Conservation (phyloP, 2,329 filamentous ascomycete species). For the Verticillium longisporum region DNA sequence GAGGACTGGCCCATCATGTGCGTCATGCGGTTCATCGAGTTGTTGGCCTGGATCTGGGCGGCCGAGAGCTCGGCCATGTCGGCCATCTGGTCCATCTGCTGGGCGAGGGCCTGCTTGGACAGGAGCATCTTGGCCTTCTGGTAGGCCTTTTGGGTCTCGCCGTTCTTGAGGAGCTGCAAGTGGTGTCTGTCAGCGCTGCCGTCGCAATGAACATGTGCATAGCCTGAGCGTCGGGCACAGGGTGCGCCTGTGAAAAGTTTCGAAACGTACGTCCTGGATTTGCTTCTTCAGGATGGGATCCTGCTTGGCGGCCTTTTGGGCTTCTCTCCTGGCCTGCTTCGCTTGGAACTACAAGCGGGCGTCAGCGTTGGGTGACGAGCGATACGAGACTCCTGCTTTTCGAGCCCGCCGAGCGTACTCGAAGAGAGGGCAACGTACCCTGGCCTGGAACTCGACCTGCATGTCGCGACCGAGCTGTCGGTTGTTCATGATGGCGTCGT, state of each 20-base stretch:
- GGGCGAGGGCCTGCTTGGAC: constrained; percentile 53
- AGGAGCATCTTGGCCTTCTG: constrained; percentile 58
- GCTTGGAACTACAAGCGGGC: constrained; percentile 42
- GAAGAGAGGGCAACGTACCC: constrained; percentile 25
- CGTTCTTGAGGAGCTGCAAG: constrained; percentile 47
- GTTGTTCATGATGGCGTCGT: constrained; percentile 42
- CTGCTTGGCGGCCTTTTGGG: constrained; percentile 54
- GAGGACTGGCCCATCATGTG: constrained; percentile 56
- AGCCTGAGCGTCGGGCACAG: background rate
- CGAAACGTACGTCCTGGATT: constrained; percentile 42
- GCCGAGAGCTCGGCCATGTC: constrained; percentile 56
- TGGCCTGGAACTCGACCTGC: constrained; percentile 57
- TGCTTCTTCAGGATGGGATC: constrained; percentile 56
- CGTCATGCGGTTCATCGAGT: constrained; percentile 59
- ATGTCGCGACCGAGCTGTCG: constrained; percentile 53
- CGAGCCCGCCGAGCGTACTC: too few relatives aligned
- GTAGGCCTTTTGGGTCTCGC: constrained; percentile 56
- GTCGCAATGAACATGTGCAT: too few relatives aligned
- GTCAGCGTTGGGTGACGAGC: background rate
- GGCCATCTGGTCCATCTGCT: constrained; percentile 59
- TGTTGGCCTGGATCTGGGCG: constrained; percentile 58
- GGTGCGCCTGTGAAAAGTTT: too few relatives aligned
- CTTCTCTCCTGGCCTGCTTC: constrained; percentile 55
- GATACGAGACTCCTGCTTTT: background rate
- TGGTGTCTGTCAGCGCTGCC: background rate